Evolutionary conservation across 148 eudicot species (phyloP).

Genomic region (Spergularia bocconei): DNA sequence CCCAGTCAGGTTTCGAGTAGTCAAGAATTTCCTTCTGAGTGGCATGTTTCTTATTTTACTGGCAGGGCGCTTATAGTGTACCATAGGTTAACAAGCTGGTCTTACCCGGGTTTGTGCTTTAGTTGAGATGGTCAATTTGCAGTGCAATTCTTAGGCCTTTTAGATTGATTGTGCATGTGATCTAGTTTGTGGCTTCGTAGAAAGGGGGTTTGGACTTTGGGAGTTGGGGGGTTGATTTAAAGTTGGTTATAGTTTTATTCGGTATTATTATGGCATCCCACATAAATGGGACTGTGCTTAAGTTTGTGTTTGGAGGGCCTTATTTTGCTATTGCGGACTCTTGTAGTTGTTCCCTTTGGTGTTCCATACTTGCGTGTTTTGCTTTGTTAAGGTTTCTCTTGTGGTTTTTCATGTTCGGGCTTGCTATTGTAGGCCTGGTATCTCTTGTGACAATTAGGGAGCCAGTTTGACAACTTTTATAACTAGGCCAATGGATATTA

Average conservation of each 20-base stretch:
- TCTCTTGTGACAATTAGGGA: not conserved
- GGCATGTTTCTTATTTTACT: slow-evolving; percentile 12
- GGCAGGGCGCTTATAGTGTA: slow-evolving; percentile 9
- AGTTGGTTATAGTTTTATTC: not conserved
- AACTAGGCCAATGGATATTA: not conserved
- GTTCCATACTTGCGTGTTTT: not conserved
- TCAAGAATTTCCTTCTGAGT: slow-evolving; percentile 35
- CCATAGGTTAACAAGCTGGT: slow-evolving; percentile 3
- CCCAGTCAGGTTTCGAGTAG: slow-evolving; percentile 19
- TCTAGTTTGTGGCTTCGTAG: not conserved
- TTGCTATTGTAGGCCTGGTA: not conserved
- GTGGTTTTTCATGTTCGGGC: not conserved
- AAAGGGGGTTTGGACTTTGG: too few species aligned
- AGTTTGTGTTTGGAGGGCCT: not conserved
- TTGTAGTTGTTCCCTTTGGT: not conserved
- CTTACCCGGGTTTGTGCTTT: not conserved
- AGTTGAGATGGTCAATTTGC: not conserved
- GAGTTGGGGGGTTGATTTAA: not conserved
- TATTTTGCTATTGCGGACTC: not conserved
- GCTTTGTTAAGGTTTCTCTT: not conserved
- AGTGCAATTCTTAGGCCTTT: not conserved
- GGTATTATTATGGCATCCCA: not conserved
- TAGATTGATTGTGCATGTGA: not conserved
- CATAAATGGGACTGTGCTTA: not conserved
- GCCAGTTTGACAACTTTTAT: not conserved